Evolutionary conservation across 106 monocot genomes (phyloP).

Genomic region (Xerophyta viscosa): DNA sequence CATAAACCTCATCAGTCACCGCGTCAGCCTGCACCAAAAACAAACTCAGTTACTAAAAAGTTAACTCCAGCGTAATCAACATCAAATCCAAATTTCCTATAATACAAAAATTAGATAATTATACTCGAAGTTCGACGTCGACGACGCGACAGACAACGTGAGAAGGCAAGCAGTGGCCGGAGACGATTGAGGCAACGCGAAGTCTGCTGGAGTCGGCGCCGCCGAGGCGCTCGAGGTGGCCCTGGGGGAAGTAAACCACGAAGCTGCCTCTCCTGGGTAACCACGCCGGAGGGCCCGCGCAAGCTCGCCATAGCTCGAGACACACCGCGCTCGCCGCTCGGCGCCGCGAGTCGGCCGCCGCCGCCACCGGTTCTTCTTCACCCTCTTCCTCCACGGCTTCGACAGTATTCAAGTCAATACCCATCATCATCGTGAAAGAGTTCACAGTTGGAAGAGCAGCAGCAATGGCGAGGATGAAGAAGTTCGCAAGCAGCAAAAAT

Average conservation of each 20-base stretch:
- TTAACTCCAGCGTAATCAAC: not conserved
- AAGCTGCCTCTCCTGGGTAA: conserved; percentile 23
- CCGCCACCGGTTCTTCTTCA: conserved; percentile 1
- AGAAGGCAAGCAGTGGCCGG: conserved; percentile 4
- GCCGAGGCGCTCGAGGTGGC: conserved; percentile 20
- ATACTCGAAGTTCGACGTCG: conserved; percentile 24
- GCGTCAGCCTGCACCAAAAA: conserved; percentile 25
- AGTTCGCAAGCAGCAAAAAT: too few species aligned
- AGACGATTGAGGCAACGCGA: not conserved
- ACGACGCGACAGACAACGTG: conserved; percentile 35
- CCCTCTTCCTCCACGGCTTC: not conserved
- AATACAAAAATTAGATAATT: not conserved
- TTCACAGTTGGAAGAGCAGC: not conserved
- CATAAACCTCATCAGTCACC: conserved; percentile 36
- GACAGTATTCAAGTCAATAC: not conserved
- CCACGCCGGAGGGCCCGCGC: conserved; percentile 27
- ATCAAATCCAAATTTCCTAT: not conserved
- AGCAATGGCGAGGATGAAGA: too few species aligned
- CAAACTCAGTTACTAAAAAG: not conserved
- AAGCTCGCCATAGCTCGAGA: conserved; percentile 33
- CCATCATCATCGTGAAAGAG: not conserved
- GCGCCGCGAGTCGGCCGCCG: conserved; percentile 5
- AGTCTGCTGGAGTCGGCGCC: too few species aligned
- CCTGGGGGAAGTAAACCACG: conserved; percentile 40
- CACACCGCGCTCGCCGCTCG: not conserved